phyloP scores from a whole-genome alignment of 192 early-diverging fungal species.

The Backusella australiensis region DNA sequence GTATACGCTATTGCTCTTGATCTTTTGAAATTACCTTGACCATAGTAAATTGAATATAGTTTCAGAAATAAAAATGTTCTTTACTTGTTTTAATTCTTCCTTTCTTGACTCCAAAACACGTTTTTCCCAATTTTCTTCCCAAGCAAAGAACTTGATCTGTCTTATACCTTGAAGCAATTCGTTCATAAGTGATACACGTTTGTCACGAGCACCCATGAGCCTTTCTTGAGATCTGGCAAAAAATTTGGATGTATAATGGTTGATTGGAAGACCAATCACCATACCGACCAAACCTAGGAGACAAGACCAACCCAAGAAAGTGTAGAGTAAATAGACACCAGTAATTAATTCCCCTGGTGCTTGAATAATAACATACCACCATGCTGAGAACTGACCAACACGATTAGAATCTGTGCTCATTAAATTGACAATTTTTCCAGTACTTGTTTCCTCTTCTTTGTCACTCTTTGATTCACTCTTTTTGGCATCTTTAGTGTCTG shows the following conservation, averaged over 20 bases:
- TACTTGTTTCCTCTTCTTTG: conserved; percentile 25
- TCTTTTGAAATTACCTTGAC: conserved; percentile 32
- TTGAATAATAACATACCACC: conserved; percentile 49
- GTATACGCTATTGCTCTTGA: neutral
- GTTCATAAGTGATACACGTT: conserved; percentile 66
- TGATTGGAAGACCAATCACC: conserved; percentile 39
- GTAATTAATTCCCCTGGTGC: conserved; percentile 60
- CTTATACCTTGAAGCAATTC: conserved; percentile 75
- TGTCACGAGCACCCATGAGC: conserved; percentile 66
- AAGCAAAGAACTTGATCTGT: conserved; percentile 88
- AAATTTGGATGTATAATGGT: conserved; percentile 31
- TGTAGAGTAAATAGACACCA: conserved; percentile 66
- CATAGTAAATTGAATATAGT: conserved; percentile 14
- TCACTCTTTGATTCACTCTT: conserved; percentile 21
- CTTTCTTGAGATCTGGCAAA: conserved; percentile 47
- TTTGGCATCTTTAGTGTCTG: conserved; percentile 30
- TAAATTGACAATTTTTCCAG: conserved; percentile 73
- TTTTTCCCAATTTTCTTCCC: conserved; percentile 50
- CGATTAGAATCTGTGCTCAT: conserved; percentile 69
- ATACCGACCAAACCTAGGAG: conserved; percentile 71
- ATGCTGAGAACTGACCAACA: conserved; percentile 48
- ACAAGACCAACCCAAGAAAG: conserved; percentile 76
- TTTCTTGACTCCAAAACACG: conserved; percentile 53
- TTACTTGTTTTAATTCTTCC: conserved; percentile 38
- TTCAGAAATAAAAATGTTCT: conserved; percentile 5